phyloP scores from a whole-genome alignment of 2,329 filamentous ascomycete genomes.

The Fusarium circinatum region DNA sequence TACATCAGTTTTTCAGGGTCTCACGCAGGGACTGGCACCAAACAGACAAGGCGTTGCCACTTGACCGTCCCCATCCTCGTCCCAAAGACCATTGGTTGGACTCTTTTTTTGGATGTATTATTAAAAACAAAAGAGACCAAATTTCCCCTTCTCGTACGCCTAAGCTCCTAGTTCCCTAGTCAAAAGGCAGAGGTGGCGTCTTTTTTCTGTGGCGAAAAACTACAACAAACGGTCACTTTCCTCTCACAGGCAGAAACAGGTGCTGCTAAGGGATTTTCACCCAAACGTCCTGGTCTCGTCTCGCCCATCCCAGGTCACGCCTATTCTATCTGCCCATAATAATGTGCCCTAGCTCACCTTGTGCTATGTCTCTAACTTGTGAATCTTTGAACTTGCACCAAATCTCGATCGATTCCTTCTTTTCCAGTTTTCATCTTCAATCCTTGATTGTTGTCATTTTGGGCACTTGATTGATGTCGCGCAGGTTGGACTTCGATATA shows the following conservation, averaged over 20 bases:
- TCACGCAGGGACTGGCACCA: slow-evolving; percentile 8
- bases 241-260: slow-evolving; percentile 1
- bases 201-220: slow-evolving; percentile 24
- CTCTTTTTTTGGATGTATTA: background rate
- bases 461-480: slow-evolving; percentile 23
- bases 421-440: background rate
- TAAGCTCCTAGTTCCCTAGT: background rate
- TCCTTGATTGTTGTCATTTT: slow-evolving; percentile 12
- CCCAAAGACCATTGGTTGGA: background rate
- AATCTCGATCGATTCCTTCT: background rate
- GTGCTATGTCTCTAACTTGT: slow-evolving; percentile 20
- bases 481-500: background rate
- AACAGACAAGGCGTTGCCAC: background rate
- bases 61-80: background rate
- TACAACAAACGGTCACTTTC: slow-evolving; percentile 1
- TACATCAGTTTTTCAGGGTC: slow-evolving; percentile 17
- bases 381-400: slow-evolving; percentile 14
- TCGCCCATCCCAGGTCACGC: slow-evolving; percentile 11
- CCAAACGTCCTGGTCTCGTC: slow-evolving; percentile 6
- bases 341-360: slow-evolving; percentile 25
- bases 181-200: slow-evolving; percentile 13
- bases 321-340: slow-evolving; percentile 32
- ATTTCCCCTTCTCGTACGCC: background rate
- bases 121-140: slow-evolving; percentile 2
- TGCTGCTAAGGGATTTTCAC: slow-evolving; percentile 24